Evolutionary conservation across 2,329 filamentous ascomycete species (phyloP), one percentile per base, ranked within the genome.

Genomic region (Phialophora tarda): DNA sequence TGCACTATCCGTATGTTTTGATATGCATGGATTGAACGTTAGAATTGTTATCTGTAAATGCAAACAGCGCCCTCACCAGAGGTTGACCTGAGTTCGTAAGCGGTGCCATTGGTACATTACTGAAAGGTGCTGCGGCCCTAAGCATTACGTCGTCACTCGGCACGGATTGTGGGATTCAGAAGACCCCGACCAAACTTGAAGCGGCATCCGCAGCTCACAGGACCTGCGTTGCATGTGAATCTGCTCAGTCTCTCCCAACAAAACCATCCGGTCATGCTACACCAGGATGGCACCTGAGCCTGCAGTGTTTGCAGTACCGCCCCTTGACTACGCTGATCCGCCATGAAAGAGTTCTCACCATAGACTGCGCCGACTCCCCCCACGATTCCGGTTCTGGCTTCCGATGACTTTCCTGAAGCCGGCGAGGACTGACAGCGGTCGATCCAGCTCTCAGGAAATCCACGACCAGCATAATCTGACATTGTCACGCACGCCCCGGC

Each of bases 401-500:
- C 64, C 55, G 53, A 71, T 71, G 70, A 70, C 68, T 66, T 64
- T 63, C 32, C 32, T 56, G 59, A 62, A 63, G 30, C 58, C 61
- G 32, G 48, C 32, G 32, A 62, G 34, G 41, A 60, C 59, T 54
- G 57, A 63, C 41, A 50, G 50, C 34, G 61, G 57, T 34, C 60
- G 60, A 62, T 63, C 59, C 56, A 66, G 51, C 63, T 66, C 68
- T 7, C 63, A 62, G 48, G 60, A 66, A 28, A 54, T 64, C 21
- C 63, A 68, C 48, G 50, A 57, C 47, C 63, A 64, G 24, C 32
- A 59, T 34, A 62, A 55, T 32, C 48, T 67, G 50, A 68, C 68
- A 5, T 68, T 70, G 12, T 72, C 71, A 14, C 69, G 73, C 57
- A 72, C 73, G 30, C 74, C 73, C 17, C 72, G 72, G 28, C 73